phyloP scores from a whole-genome alignment of 108 stramenopile genomes.

The Chaetoceros tenuissimus region DNA sequence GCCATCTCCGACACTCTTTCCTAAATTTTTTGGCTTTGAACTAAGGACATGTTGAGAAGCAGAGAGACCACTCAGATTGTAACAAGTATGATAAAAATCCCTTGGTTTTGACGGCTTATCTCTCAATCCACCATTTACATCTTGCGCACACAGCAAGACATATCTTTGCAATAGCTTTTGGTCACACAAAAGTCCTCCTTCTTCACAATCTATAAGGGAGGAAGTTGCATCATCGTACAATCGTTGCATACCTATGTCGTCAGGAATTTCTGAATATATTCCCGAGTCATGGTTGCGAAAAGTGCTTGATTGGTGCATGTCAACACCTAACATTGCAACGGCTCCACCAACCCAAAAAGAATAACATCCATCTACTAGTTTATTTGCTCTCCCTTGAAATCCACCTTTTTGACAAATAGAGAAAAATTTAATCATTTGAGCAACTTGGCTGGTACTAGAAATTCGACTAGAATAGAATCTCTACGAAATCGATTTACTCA shows the following conservation, averaged over 20 bases:
- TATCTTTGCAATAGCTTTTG: slow-evolving; percentile 85
- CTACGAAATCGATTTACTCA: too few relatives aligned
- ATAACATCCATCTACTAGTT: slow-evolving; percentile 99
- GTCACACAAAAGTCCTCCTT: slow-evolving; percentile 41
- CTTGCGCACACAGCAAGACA: slow-evolving; percentile 94
- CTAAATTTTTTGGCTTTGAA: background rate
- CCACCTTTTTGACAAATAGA: too few relatives aligned
- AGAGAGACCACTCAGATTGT: slow-evolving; percentile 90
- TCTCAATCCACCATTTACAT: slow-evolving; percentile 91
- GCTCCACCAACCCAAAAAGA: slow-evolving; percentile 98
- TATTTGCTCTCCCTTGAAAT: slow-evolving; percentile 94
- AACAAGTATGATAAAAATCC: slow-evolving; percentile 99
- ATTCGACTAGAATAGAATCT: too few relatives aligned
- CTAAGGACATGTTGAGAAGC: slow-evolving; percentile 73
- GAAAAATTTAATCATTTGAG: too few relatives aligned
- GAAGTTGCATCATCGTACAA: slow-evolving; percentile 5
- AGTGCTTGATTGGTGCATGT: too few relatives aligned
- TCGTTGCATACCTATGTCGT: background rate
- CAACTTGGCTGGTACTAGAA: too few relatives aligned
- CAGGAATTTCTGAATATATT: background rate
- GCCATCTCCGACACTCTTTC: background rate
- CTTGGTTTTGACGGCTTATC: slow-evolving; percentile 84
- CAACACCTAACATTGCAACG: slow-evolving; percentile 53
- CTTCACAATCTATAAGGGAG: slow-evolving; percentile 12
- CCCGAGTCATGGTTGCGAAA: background rate